Evolutionary conservation across 1,284 basidiomycete genomes (phyloP), one percentile per base, ranked within the genome.

Genomic region (Wolfiporia cocos): DNA sequence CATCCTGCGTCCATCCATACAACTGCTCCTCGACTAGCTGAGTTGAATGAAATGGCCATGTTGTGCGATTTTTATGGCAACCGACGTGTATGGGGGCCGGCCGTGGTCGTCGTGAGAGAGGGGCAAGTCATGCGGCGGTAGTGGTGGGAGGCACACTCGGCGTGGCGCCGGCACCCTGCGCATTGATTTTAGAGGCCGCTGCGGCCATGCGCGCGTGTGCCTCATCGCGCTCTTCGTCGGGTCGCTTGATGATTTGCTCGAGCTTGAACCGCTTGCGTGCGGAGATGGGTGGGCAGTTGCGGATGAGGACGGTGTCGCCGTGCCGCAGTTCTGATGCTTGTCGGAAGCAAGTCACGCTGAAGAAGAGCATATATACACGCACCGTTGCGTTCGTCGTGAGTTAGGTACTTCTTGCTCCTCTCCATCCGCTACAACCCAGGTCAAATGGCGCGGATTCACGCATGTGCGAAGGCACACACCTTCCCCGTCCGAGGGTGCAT

Each of bases 231-330:
- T 79, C 77, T 15, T 66, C 68, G 55, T 78, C 76, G 9, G 85
- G 84, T 52, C 82, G 86, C 51, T 66, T 71, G 34, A 88, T 56
- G 28, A 90, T 62, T 44, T 65, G 71, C 56, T 86, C 78, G 30
- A 90, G 65, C 41, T 62, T 73, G 67, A 88, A 89, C 23, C 80
- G 72, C 62, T 90, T 90, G 49, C 74, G 69, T 17, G 81, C 81
- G 19, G 87, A 89, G 52, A 86, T 64, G 9, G 84, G 86, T 34
- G 80, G 81, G 57, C 86, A 89, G 53, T 88, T 85, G 42, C 78
- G 81, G 59, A 90, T 89, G 44, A 76, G 61, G 34, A 89, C 84
- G 23, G 73, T 62, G 62, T 90, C 86, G 33, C 81, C 73, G 53
- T 73, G 63, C 21, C 76, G 77, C 39, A 87, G 68, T 49, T 59